Evolutionary conservation across 345 rosid genomes (phyloP).

Genomic region (Sonneratia caseolaris): DNA sequence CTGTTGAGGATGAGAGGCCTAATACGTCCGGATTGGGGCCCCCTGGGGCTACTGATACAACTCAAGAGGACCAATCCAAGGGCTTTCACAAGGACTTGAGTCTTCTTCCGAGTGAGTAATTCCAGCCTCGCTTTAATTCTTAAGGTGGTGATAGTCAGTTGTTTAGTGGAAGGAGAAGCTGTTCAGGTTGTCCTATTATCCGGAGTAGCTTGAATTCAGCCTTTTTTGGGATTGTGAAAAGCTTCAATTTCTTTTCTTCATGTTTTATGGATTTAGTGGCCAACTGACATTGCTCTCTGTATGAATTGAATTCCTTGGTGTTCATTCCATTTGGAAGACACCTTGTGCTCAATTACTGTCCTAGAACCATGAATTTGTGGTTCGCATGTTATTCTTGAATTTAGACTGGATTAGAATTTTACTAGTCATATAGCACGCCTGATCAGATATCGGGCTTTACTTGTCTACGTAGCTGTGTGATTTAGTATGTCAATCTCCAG

Average conservation of each 20-base stretch:
- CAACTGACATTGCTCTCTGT: too few species aligned
- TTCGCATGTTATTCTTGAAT: background rate
- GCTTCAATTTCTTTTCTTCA: too few species aligned
- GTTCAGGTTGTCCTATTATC: too few species aligned
- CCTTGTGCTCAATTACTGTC: background rate
- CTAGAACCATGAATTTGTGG: background rate
- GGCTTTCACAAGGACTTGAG: constrained; percentile 61
- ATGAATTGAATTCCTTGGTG: background rate
- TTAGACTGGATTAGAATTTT: background rate
- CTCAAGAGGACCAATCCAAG: constrained; percentile 23
- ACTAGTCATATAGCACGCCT: too few species aligned
- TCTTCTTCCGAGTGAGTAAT: constrained; percentile 76
- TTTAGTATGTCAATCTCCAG: background rate
- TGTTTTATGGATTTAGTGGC: too few species aligned
- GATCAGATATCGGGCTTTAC: too few species aligned
- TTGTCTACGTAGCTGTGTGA: too few species aligned
- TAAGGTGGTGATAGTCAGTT: background rate
- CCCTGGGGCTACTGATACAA: constrained; percentile 28
- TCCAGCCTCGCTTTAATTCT: background rate
- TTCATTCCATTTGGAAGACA: background rate
- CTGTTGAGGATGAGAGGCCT: constrained; percentile 55
- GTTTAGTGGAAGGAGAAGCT: too few species aligned
- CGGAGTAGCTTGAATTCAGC: too few species aligned
- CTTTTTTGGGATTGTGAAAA: too few species aligned
- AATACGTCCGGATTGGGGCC: constrained; percentile 27